Percentiles rank a stretch among this genome's conserved stretches.
Conservation (phyloP, 2,329 filamentous ascomycete species). For the Scleromitrula shiraiana region DNA sequence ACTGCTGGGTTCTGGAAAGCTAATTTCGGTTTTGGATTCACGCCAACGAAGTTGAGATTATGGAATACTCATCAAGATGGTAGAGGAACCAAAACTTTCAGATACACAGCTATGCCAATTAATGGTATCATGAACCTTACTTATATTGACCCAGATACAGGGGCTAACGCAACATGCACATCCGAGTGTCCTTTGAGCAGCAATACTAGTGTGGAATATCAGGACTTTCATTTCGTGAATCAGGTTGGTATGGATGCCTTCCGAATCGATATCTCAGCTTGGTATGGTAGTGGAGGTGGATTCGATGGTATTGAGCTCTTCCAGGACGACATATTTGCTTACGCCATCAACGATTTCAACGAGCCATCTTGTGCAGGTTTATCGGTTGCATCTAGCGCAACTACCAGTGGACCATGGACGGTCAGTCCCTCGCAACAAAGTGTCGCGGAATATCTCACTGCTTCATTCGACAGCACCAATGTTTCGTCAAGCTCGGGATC, state of each 20-base stretch:
- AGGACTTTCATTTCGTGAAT: conserved; percentile 91
- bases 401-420: conserved; percentile 66
- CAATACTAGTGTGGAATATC: conserved; percentile 56
- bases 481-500: conserved; percentile 46
- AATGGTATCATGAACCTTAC: conserved; percentile 95
- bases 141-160: conserved; percentile 68
- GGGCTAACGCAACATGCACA: conserved; percentile 64
- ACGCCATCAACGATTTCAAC: conserved; percentile 81
- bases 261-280: conserved; percentile 75
- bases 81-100: conserved; percentile 80
- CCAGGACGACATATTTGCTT: conserved; percentile 75
- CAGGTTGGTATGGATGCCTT: conserved; percentile 80
- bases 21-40: conserved; percentile 72
- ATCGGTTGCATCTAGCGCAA: conserved; percentile 57
- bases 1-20: conserved; percentile 77
- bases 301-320: conserved; percentile 81
- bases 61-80: conserved; percentile 82
- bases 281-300: conserved; percentile 80
- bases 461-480: conserved; percentile 46
- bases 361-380: conserved; percentile 71
- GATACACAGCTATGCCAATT: conserved; percentile 76
- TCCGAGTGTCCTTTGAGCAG: conserved; percentile 76
- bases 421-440: conserved; percentile 60
- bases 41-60: conserved; percentile 77
- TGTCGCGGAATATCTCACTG: conserved; percentile 68